These are phyloP conservation scores for Botrytis elliptica DNA, from an alignment of 2,329 filamentous ascomycete genomes.

Conservation along the genomic window DNA sequence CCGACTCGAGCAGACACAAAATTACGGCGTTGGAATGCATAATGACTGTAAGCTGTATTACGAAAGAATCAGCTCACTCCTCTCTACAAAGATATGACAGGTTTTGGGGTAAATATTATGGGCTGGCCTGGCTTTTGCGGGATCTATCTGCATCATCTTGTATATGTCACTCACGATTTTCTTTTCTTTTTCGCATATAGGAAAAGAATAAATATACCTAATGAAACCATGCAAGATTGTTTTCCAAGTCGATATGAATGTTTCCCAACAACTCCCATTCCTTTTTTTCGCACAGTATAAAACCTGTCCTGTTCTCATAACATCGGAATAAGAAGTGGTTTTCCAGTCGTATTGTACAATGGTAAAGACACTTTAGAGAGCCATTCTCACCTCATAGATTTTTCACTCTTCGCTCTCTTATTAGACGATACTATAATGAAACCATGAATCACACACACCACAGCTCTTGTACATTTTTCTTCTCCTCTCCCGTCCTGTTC, in stretches of 20 bases:
- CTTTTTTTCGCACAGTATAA: neutral
- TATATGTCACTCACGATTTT: constrained; percentile 19
- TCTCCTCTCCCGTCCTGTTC: neutral
- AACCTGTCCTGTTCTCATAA: neutral
- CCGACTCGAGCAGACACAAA: constrained; percentile 6
- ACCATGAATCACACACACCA: neutral
- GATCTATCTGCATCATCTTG: constrained; percentile 16
- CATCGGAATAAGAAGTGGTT: neutral
- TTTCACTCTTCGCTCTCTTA: neutral
- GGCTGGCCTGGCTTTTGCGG: constrained; percentile 8
- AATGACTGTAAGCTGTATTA: constrained; percentile 21
- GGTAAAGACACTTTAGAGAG: neutral
- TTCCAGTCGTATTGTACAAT: neutral
- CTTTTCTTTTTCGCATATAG: constrained; percentile 3
- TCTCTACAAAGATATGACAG: constrained; percentile 20
- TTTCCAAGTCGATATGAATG: neutral
- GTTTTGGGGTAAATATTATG: constrained; percentile 13
- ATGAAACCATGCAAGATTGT: constrained; percentile 6
- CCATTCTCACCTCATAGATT: neutral
- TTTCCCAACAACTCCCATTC: too few species aligned
- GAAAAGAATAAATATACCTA: constrained; percentile 15
- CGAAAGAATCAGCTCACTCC: constrained; percentile 20
- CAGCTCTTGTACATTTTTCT: neutral
- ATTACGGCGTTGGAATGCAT: constrained; percentile 21
- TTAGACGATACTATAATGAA: neutral